These are phyloP conservation scores for Hericium rajendrae DNA, from an alignment of 768 basidiomycete genomes.

Conservation along the genomic window DNA sequence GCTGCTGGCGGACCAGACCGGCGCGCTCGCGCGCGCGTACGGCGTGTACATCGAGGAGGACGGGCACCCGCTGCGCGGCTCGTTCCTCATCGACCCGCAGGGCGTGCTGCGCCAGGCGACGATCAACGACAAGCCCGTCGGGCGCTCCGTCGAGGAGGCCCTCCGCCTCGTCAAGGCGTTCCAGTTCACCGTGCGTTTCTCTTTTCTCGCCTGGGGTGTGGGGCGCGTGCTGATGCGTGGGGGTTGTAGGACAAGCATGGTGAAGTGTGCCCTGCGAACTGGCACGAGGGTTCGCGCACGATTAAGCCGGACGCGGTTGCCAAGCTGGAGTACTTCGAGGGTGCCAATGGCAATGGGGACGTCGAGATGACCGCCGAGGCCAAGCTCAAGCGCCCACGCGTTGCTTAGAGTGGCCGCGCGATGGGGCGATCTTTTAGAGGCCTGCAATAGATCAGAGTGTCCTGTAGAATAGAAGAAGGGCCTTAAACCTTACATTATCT, in stretches of 20 bases:
- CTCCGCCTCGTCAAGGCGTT: slow-evolving; percentile 86
- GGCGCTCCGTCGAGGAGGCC: slow-evolving; percentile 93
- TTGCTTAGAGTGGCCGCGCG: slow-evolving; percentile 27
- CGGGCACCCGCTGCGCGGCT: slow-evolving; percentile 79
- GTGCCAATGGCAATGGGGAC: slow-evolving; percentile 19
- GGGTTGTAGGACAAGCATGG: slow-evolving; percentile 65
- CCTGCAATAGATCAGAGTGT: too few relatives aligned
- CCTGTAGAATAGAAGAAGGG: too few relatives aligned
- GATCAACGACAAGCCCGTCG: slow-evolving; percentile 88
- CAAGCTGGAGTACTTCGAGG: slow-evolving; percentile 67
- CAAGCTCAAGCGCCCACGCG: slow-evolving; percentile 51
- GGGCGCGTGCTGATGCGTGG: too few relatives aligned
- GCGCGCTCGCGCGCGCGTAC: slow-evolving; percentile 76
- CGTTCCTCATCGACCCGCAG: slow-evolving; percentile 83
- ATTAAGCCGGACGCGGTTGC: slow-evolving; percentile 73
- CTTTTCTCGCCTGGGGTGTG: not conserved
- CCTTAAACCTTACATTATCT: too few relatives aligned
- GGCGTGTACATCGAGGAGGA: slow-evolving; percentile 83
- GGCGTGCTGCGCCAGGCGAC: slow-evolving; percentile 75
- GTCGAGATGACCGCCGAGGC: slow-evolving; percentile 29
- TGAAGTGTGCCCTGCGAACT: slow-evolving; percentile 89
- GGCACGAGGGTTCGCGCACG: slow-evolving; percentile 73
- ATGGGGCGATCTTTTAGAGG: not conserved
- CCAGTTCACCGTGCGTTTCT: slow-evolving; percentile 65
- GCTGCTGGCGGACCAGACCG: slow-evolving; percentile 69